Percentiles rank a stretch among this genome's conserved stretches.
phyloP scores from a whole-genome alignment of 2,329 filamentous ascomycete genomes.

The Cladorrhinum sp. region DNA sequence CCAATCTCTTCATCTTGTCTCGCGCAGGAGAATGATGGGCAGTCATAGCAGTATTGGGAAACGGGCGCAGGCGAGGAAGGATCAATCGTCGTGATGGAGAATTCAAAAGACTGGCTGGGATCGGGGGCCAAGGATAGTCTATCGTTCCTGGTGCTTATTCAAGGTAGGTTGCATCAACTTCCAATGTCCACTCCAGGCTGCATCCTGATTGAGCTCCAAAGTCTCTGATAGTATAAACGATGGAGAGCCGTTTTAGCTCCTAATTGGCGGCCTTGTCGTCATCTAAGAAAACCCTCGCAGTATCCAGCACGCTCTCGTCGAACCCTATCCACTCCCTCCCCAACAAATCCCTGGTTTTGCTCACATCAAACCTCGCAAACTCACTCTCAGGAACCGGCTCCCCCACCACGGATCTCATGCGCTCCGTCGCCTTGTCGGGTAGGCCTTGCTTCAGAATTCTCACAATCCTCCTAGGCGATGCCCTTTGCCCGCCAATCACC shows the following conservation, averaged over 20 bases:
- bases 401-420: not conserved
- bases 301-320: constrained; percentile 18
- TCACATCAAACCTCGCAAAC: constrained; percentile 13
- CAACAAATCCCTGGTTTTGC: constrained; percentile 12
- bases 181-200: too few relatives aligned
- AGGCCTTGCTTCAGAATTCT: not conserved
- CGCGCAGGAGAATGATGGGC: too few relatives aligned
- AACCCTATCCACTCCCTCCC: constrained; percentile 19
- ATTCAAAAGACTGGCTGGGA: not conserved
- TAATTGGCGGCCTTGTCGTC: too few relatives aligned
- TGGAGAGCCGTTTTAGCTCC: too few relatives aligned
- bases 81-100: not conserved
- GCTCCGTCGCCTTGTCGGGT: not conserved
- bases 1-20: too few relatives aligned
- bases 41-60: not conserved
- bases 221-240: too few relatives aligned
- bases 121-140: too few relatives aligned
- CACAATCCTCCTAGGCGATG: constrained; percentile 1
- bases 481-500: not conserved
- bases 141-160: too few relatives aligned
- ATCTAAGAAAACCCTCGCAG: constrained; percentile 11
- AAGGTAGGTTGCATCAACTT: too few relatives aligned
- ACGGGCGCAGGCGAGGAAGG: not conserved
- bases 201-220: too few relatives aligned
- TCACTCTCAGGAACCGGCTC: not conserved